A percentile compares a stretch with the other conserved stretches of the same genome.
Conservation (phyloP, 441 rosid genomes). For the Manihot esculenta region DNA sequence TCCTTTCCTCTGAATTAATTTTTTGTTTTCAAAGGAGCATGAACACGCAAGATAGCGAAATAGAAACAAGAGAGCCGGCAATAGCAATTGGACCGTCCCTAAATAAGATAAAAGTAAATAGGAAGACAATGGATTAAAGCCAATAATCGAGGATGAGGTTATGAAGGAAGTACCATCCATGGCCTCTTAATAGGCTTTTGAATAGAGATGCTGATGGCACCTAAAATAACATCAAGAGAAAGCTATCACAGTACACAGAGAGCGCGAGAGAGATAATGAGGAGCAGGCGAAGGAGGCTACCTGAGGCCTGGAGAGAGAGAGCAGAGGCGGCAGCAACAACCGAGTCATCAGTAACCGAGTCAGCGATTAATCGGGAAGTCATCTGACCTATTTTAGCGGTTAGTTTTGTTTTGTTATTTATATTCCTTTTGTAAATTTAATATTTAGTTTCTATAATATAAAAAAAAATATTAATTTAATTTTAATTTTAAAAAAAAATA, state of each 20-base stretch:
- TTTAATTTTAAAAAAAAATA: too few relatives aligned
- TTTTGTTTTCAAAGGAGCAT: neutral
- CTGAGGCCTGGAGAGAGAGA: conserved; percentile 44
- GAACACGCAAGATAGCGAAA: neutral
- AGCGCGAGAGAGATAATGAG: conserved; percentile 18
- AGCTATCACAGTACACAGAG: neutral
- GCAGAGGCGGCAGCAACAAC: conserved; percentile 33
- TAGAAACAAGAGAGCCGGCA: too few relatives aligned
- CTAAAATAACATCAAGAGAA: conserved; percentile 32
- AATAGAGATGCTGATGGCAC: conserved; percentile 37
- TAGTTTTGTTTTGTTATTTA: too few relatives aligned
- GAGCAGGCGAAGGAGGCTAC: conserved; percentile 20
- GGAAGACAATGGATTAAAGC: neutral
- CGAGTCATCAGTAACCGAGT: conserved; percentile 44
- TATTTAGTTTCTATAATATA: too few relatives aligned
- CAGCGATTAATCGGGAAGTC: conserved; percentile 24
- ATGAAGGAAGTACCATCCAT: conserved; percentile 52
- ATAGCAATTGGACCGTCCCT: neutral
- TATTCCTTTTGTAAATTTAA: too few relatives aligned
- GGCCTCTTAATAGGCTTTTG: conserved; percentile 25
- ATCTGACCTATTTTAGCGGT: too few relatives aligned
- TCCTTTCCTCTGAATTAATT: too few relatives aligned
- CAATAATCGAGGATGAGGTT: neutral
- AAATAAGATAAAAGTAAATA: neutral
- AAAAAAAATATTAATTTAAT: too few relatives aligned